These are phyloP conservation scores for Steccherinum ochraceum DNA, from an alignment of 768 basidiomycete genomes.

Conservation along the genomic window DNA sequence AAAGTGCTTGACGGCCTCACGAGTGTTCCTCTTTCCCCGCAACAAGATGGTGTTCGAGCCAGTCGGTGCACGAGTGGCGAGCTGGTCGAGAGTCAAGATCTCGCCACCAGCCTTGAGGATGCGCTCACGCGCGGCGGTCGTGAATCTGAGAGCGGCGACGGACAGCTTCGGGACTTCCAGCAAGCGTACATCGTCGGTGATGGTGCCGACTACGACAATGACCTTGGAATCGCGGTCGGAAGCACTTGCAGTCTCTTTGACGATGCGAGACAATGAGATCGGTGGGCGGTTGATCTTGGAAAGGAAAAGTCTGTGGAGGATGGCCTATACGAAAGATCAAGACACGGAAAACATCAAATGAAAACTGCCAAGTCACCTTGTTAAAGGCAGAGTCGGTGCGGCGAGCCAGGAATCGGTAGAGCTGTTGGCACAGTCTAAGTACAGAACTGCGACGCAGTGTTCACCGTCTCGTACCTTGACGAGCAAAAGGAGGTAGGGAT, in stretches of 20 bases:
- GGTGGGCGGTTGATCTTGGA: constrained; percentile 97
- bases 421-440: constrained; percentile 40
- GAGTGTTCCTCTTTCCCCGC: constrained; percentile 85
- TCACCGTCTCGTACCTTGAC: constrained; percentile 83
- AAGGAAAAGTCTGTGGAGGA: constrained; percentile 95
- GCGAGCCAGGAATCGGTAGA: constrained; percentile 98
- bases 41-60: constrained; percentile 93
- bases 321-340: constrained; percentile 45
- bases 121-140: constrained; percentile 86
- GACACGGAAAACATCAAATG: constrained; percentile 8
- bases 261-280: constrained; percentile 88
- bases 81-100: constrained; percentile 91
- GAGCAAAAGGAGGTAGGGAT: constrained; percentile 95
- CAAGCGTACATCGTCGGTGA: constrained; percentile 94
- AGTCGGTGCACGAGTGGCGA: constrained; percentile 90
- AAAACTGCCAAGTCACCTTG: constrained; percentile 48
- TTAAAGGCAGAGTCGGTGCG: constrained; percentile 96
- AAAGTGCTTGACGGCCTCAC: constrained; percentile 97
- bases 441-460: constrained; percentile 6
- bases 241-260: constrained; percentile 69
- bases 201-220: constrained; percentile 84
- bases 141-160: constrained; percentile 93
- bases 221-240: constrained; percentile 71
- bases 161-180: constrained; percentile 82
- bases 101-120: constrained; percentile 96